Conservation (phyloP, 768 basidiomycete species). For the Pleurotus platypus region DNA sequence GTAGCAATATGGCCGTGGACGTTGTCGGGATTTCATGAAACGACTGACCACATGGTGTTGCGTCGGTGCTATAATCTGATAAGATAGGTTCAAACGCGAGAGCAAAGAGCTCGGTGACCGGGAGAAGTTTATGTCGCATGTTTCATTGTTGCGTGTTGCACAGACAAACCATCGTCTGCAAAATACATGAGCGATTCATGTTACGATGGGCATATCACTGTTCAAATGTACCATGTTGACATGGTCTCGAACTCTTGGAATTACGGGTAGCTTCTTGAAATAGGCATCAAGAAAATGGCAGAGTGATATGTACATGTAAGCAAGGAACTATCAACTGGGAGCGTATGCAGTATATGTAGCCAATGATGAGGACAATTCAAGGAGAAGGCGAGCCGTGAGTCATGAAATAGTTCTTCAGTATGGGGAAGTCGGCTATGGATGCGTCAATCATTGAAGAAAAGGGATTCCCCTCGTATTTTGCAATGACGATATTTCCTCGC, state of each 20-base stretch:
- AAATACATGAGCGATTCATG: too few species aligned
- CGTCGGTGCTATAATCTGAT: too few species aligned
- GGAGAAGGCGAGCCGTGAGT: conserved; percentile 51
- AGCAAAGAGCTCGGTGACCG: conserved; percentile 69
- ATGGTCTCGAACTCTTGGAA: too few species aligned
- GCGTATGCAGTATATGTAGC: too few species aligned
- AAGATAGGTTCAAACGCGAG: too few species aligned
- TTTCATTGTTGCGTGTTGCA: conserved; percentile 85
- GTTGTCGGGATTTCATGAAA: conserved; percentile 78
- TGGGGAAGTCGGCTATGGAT: conserved; percentile 82
- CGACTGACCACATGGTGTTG: conserved; percentile 76
- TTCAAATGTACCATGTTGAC: too few species aligned
- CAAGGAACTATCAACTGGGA: too few species aligned
- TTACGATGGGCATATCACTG: too few species aligned
- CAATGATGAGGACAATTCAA: too few species aligned
- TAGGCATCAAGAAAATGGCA: too few species aligned
- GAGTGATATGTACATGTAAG: too few species aligned
- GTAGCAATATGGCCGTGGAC: conserved; percentile 69
- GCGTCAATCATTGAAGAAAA: conserved; percentile 55
- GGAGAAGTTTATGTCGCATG: conserved; percentile 53
- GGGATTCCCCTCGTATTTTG: conserved; percentile 37
- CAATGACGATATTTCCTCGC: conserved; percentile 77
- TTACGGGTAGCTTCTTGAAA: too few species aligned
- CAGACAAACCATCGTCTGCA: conserved; percentile 56
- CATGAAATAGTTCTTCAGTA: conserved; percentile 74